Conservation (phyloP, 306 rosid species). For the Hippophae rhamnoides region DNA sequence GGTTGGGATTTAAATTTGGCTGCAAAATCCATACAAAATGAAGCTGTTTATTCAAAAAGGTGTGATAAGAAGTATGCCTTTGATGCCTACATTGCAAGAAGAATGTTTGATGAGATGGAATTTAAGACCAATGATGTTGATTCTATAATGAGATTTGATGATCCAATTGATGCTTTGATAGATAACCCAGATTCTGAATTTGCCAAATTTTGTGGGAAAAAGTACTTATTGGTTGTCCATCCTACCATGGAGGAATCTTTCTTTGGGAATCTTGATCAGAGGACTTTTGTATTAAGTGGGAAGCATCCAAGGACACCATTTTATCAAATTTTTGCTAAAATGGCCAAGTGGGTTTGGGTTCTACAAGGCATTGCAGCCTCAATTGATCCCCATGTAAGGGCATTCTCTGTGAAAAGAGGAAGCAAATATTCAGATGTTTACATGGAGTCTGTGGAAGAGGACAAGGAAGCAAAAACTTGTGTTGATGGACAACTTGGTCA, state of each 20-base stretch:
- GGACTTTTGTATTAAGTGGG: slow-evolving; percentile 38
- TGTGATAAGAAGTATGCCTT: slow-evolving; percentile 72
- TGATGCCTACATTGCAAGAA: slow-evolving; percentile 62
- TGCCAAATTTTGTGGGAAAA: slow-evolving; percentile 47
- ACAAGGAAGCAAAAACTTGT: slow-evolving; percentile 15
- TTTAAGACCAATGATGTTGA: slow-evolving; percentile 28
- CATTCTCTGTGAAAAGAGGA: slow-evolving; percentile 45
- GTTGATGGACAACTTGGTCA: slow-evolving; percentile 11
- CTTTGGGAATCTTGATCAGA: slow-evolving; percentile 69
- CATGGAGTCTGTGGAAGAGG: slow-evolving; percentile 61
- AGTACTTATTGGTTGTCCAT: slow-evolving; percentile 56
- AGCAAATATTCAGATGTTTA: slow-evolving; percentile 40
- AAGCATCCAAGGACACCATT: slow-evolving; percentile 77
- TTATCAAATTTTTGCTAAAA: slow-evolving; percentile 63
- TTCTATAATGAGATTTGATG: slow-evolving; percentile 43
- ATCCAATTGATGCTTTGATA: slow-evolving; percentile 50
- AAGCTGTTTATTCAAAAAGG: slow-evolving; percentile 48
- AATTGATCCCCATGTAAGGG: slow-evolving; percentile 42
- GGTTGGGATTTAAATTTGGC: slow-evolving; percentile 82
- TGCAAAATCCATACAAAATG: slow-evolving; percentile 37
- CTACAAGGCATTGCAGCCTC: slow-evolving; percentile 40
- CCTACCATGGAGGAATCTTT: slow-evolving; percentile 58
- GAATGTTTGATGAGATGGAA: slow-evolving; percentile 48
- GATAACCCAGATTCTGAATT: slow-evolving; percentile 61
- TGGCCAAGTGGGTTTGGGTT: slow-evolving; percentile 85